phyloP scores from a whole-genome alignment of 1,139 yeast genomes.

The Zygoascus sp. region DNA sequence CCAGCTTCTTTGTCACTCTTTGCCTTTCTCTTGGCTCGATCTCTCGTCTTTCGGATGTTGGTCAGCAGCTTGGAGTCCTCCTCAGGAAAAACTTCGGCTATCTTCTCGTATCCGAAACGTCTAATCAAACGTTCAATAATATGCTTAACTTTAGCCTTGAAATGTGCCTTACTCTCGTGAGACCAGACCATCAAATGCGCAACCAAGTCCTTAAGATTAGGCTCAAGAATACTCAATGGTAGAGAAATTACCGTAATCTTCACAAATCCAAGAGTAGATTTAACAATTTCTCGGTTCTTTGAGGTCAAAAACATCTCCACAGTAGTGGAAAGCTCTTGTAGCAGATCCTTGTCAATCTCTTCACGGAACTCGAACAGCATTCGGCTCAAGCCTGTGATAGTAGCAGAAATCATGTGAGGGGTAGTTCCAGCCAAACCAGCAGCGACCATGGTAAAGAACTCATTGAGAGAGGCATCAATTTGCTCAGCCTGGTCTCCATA shows the following conservation, averaged over 20 bases:
- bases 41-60: constrained; percentile 80
- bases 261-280: constrained; percentile 89
- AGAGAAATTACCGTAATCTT: constrained; percentile 83
- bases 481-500: constrained; percentile 58
- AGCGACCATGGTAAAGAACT: constrained; percentile 86
- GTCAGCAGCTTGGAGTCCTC: constrained; percentile 77
- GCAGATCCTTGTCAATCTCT: constrained; percentile 48
- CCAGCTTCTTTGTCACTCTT: constrained; percentile 36
- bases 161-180: constrained; percentile 92
- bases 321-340: constrained; percentile 77
- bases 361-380: constrained; percentile 80
- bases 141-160: constrained; percentile 88
- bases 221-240: constrained; percentile 72
- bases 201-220: constrained; percentile 62
- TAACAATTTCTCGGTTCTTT: constrained; percentile 87
- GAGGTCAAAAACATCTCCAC: constrained; percentile 88
- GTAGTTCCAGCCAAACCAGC: constrained; percentile 95
- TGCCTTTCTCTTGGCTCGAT: constrained; percentile 74
- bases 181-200: constrained; percentile 84
- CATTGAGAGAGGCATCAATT: constrained; percentile 65
- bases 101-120: constrained; percentile 77
- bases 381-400: constrained; percentile 86
- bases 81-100: constrained; percentile 81
- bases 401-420: constrained; percentile 94
- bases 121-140: constrained; percentile 86